Evolutionary conservation across 371 early-diverging fungal genomes (phyloP).

Genomic region (Syncephalastrum contaminatum): DNA sequence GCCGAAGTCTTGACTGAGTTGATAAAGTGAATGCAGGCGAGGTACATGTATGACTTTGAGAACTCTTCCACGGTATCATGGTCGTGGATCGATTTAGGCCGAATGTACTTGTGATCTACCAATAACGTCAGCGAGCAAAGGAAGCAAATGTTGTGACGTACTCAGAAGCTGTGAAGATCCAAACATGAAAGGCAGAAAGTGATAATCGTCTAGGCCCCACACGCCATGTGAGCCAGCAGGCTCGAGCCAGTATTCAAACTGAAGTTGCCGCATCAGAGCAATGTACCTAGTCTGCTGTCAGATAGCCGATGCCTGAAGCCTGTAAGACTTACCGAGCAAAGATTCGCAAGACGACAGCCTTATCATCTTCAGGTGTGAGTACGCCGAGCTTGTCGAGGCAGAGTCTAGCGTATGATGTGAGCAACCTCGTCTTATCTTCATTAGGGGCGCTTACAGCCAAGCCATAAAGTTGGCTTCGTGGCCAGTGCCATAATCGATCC

Average conservation of each 20-base stretch:
- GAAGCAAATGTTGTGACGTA: constrained; percentile 18
- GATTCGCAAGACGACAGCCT: constrained; percentile 75
- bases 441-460: constrained; percentile 67
- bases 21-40: constrained; percentile 90
- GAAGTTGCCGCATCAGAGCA: constrained; percentile 83
- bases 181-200: constrained; percentile 96
- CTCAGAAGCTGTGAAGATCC: constrained; percentile 88
- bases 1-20: constrained; percentile 69
- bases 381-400: constrained; percentile 79
- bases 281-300: constrained; percentile 68
- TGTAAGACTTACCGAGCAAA: constrained; percentile 62
- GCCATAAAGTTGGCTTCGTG: constrained; percentile 98
- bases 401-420: constrained; percentile 37
- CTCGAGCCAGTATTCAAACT: constrained; percentile 94
- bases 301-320: constrained; percentile 1
- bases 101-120: constrained; percentile 73
- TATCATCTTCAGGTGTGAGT: constrained; percentile 62
- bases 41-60: constrained; percentile 87
- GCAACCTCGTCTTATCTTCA: not conserved
- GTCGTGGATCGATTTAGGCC: constrained; percentile 88
- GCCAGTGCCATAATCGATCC: constrained; percentile 99
- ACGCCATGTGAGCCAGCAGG: constrained; percentile 99
- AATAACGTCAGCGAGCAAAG: not conserved
- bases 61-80: constrained; percentile 82
- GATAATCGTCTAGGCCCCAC: constrained; percentile 99